Percentiles rank a stretch among this genome's conserved stretches.
phyloP scores from a whole-genome alignment of 495 filamentous ascomycete species.

The Apiosordaria backusii region DNA sequence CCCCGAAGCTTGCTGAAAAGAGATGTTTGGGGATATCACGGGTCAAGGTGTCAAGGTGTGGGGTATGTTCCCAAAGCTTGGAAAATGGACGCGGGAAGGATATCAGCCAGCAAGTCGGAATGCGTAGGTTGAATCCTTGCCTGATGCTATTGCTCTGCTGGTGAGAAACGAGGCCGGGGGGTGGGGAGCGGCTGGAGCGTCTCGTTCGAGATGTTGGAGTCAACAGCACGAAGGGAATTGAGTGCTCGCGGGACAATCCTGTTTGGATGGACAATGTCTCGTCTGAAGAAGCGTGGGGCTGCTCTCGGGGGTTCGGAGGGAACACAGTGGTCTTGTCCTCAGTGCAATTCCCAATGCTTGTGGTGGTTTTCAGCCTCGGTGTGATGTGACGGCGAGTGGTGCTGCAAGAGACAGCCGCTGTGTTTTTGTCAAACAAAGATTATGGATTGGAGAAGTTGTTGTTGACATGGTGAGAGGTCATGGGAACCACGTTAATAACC shows the following conservation, averaged over 20 bases:
- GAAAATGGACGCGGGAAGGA: conserved; percentile 6
- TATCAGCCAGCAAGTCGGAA: conserved; percentile 19
- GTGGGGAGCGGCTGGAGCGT: not conserved
- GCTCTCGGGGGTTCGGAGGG: conserved; percentile 1
- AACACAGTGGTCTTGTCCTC: not conserved
- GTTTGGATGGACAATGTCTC: not conserved
- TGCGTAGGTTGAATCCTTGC: conserved; percentile 13
- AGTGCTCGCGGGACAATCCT: not conserved
- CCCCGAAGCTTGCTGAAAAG: conserved; percentile 8
- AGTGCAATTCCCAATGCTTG: conserved; percentile 1
- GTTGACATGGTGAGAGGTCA: conserved; percentile 7
- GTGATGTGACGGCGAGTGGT: not conserved
- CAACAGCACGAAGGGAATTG: not conserved
- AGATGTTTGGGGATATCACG: conserved; percentile 23
- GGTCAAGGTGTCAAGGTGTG: conserved; percentile 19
- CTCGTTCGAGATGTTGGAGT: not conserved
- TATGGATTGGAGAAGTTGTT: not conserved
- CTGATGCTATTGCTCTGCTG: not conserved
- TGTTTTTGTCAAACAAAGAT: not conserved
- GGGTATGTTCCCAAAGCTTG: conserved; percentile 16
- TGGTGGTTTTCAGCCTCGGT: conserved; percentile 1
- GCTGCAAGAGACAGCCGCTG: not conserved
- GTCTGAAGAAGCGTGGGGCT: not conserved
- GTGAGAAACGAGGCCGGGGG: not conserved
- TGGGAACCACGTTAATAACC: not conserved